Base-by-base conservation (phyloP, 2,329 filamentous ascomycete species). In the Arthrinium phaeospermum region DNA sequence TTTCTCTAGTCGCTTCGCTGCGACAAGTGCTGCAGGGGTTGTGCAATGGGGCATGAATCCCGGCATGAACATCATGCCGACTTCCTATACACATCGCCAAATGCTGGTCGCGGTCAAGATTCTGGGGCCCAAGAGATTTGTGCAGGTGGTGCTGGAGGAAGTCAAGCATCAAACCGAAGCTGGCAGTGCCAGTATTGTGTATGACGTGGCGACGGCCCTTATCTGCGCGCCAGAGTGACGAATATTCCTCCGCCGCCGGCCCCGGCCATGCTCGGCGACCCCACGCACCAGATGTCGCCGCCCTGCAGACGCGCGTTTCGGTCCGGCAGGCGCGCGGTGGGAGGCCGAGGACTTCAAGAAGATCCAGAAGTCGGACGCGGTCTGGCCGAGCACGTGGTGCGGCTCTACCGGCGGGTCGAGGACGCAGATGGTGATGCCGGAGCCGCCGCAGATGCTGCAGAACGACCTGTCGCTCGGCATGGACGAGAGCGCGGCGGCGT, bases 31-130 rank as follows among this genome's bases (percentile, higher is more conserved):
- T 94, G 1, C 88, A 91, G 71, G 86, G 85, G 0, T 86, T 5
- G 86, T 91, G 1, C 86, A 90, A 68, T 96, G 93, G 93, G 89
- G 87, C 45, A 82, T 90, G 51, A 86, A 91, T 69, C 86, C 89
- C 0, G 83, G 83, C 5, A 81, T 87, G 47, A 89, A 87, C 72
- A 83, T 84, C 45, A 88, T 88, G 83, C 89, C 89, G 1, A 86
- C 92, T 0, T 86, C 88, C 14, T 96, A 95, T 79, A 93, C 92
- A 0, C 92, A 95, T 78, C 90, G 91, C 5, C 91, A 93, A 75
- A 83, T 94, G 3, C 86, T 93, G 12, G 86, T 88, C 0, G 90
- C 88, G 0, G 81, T 90, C 47, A 87, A 88, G 71, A 84, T 93
- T 45, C 82, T 93, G 0, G 92, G 92, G 0, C 88, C 91, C 0